Percentiles rank a stretch among this genome's conserved stretches.
phyloP scores from a whole-genome alignment of 1,284 basidiomycete species.

The Phylloboletellus chloephorus region DNA sequence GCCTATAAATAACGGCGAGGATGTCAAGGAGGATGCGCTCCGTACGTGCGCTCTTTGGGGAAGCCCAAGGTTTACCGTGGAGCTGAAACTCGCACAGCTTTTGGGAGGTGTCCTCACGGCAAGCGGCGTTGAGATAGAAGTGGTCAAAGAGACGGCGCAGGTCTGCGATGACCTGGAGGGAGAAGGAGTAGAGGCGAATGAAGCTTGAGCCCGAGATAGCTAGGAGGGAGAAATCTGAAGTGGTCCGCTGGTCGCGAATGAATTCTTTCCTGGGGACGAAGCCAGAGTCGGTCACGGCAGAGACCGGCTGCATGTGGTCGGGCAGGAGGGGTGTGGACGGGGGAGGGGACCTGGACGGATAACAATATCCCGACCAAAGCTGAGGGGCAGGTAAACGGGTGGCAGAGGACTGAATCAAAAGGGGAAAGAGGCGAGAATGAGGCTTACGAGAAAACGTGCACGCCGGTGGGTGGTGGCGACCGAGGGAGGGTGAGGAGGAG shows the following conservation, averaged over 20 bases:
- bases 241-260: constrained; percentile 48
- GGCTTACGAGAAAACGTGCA: constrained; percentile 33
- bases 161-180: constrained; percentile 43
- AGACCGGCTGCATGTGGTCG: constrained; percentile 31
- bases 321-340: constrained; percentile 25
- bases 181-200: constrained; percentile 66
- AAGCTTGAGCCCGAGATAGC: constrained; percentile 57
- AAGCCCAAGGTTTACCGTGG: constrained; percentile 66
- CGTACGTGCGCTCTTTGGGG: constrained; percentile 55
- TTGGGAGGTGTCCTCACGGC: constrained; percentile 53
- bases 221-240: constrained; percentile 61
- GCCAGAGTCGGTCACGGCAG: constrained; percentile 34
- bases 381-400: constrained; percentile 36
- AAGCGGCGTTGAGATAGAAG: constrained; percentile 39
- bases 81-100: constrained; percentile 62
- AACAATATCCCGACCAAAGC: constrained; percentile 23
- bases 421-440: constrained; percentile 25
- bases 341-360: constrained; percentile 23
- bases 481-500: too few relatives aligned
- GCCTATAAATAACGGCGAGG: constrained; percentile 54
- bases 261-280: constrained; percentile 70
- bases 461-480: too few relatives aligned
- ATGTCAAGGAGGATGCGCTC: constrained; percentile 68
- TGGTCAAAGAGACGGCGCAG: constrained; percentile 53
- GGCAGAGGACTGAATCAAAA: constrained; percentile 29